Conservation (phyloP, 2,329 filamentous ascomycete genomes). For the Colletotrichum sp. region DNA sequence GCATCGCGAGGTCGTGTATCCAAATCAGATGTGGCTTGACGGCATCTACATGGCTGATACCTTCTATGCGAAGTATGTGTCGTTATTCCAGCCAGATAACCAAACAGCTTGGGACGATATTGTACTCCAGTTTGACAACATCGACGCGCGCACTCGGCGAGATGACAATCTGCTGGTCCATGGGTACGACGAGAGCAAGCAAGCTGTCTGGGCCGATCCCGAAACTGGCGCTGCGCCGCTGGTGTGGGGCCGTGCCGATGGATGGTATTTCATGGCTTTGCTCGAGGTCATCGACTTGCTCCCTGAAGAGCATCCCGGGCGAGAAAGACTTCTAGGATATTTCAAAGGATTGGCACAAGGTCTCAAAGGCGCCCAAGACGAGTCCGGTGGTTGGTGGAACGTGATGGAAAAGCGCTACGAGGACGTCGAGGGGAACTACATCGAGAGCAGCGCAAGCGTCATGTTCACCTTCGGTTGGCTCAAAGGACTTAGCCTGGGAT, state of each 20-base stretch:
- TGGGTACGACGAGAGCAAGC: conserved; percentile 56
- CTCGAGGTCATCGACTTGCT: conserved; percentile 54
- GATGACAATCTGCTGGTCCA: conserved; percentile 52
- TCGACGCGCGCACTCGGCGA: conserved; percentile 44
- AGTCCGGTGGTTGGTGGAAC: conserved; percentile 60
- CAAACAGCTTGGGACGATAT: conserved; percentile 49
- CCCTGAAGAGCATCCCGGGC: conserved; percentile 38
- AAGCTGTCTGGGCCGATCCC: conserved; percentile 55
- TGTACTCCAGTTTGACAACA: conserved; percentile 47
- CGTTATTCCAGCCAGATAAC: conserved; percentile 39
- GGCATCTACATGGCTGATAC: conserved; percentile 56
- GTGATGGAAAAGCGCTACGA: conserved; percentile 56
- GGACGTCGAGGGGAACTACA: conserved; percentile 58
- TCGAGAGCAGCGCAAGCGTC: conserved; percentile 63
- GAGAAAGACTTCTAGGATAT: conserved; percentile 39
- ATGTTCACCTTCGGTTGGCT: conserved; percentile 62
- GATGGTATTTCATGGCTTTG: conserved; percentile 59
- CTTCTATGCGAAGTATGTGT: conserved; percentile 47
- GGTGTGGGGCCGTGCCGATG: conserved; percentile 58
- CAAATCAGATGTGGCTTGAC: conserved; percentile 63
- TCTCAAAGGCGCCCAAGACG: conserved; percentile 45
- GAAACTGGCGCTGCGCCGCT: conserved; percentile 54
- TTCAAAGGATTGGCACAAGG: conserved; percentile 45
- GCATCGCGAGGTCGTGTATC: conserved; percentile 50
- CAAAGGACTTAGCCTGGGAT: conserved; percentile 40